phyloP scores from a whole-genome alignment of 352 stramenopile species.

The Globisporangium nunn region DNA sequence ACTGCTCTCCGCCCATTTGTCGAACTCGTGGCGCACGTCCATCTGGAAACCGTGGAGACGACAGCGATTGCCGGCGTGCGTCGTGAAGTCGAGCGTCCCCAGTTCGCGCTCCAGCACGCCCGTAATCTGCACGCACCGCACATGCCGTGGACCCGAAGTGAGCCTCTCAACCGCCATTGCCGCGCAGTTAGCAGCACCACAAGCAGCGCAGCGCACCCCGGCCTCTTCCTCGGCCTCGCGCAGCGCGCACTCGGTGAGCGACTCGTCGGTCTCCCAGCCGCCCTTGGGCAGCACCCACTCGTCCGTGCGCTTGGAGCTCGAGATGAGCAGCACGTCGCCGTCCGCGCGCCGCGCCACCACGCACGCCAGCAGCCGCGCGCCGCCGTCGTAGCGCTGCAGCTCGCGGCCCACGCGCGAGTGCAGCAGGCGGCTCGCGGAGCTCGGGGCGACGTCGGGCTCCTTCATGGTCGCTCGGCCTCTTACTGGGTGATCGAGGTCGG shows the following conservation, averaged over 20 bases:
- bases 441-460: too few species aligned
- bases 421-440: slow-evolving; percentile 18
- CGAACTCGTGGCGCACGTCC: slow-evolving; percentile 26
- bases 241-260: slow-evolving; percentile 82
- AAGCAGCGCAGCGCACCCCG: slow-evolving; percentile 42
- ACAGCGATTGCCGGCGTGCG: slow-evolving; percentile 34
- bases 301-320: slow-evolving; percentile 75
- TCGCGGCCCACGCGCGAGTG: slow-evolving; percentile 53
- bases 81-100: slow-evolving; percentile 40
- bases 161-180: too few species aligned
- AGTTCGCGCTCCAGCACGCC: slow-evolving; percentile 32
- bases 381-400: slow-evolving; percentile 63
- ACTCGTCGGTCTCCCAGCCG: slow-evolving; percentile 94
- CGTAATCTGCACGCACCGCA: slow-evolving; percentile 36
- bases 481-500: too few species aligned
- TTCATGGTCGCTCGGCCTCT: too few species aligned
- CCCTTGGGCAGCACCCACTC: slow-evolving; percentile 97
- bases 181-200: background rate
- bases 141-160: too few species aligned
- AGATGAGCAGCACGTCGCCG: slow-evolving; percentile 73
- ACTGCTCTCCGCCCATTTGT: slow-evolving; percentile 50
- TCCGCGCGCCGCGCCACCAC: slow-evolving; percentile 22
- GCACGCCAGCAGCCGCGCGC: slow-evolving; percentile 46
- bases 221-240: slow-evolving; percentile 93
- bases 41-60: slow-evolving; percentile 47